phyloP scores from a whole-genome alignment of 1,139 yeast species.

The Protomyces lactucae-debilis region DNA sequence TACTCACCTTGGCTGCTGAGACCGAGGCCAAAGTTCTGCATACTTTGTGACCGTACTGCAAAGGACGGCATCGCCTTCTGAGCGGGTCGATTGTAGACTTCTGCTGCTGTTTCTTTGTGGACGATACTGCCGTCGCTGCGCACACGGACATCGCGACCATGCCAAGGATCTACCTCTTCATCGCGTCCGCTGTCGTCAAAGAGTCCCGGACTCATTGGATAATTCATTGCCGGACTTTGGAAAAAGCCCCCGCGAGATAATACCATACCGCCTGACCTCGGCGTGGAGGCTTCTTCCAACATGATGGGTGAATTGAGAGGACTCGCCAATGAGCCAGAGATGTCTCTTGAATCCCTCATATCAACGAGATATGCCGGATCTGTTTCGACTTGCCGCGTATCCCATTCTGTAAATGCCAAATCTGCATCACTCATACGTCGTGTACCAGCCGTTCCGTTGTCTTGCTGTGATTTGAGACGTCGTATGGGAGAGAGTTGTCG shows the following conservation, averaged over 20 bases:
- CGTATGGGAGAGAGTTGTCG: neutral
- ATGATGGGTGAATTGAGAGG: neutral
- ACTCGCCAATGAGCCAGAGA: slow-evolving; percentile 14
- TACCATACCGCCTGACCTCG: neutral
- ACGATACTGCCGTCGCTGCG: neutral
- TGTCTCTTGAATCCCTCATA: slow-evolving; percentile 17
- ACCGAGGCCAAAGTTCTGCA: neutral
- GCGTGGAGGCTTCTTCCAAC: neutral
- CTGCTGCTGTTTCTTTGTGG: neutral
- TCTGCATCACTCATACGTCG: neutral
- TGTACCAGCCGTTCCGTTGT: neutral
- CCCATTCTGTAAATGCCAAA: slow-evolving; percentile 22
- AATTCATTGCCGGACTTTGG: neutral
- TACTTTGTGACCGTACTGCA: neutral
- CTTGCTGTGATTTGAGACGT: neutral
- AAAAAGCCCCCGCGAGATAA: neutral
- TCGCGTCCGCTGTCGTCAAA: neutral
- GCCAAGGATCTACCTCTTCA: neutral
- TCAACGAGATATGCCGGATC: slow-evolving; percentile 19
- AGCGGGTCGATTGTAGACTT: neutral
- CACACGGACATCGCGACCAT: neutral
- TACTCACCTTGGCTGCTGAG: neutral
- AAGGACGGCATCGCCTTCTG: neutral
- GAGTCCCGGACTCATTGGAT: neutral
- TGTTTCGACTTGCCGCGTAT: slow-evolving; percentile 13